Evolutionary conservation across 2,329 filamentous ascomycete species (phyloP).

Genomic region (Xylariomycetidae sp.): DNA sequence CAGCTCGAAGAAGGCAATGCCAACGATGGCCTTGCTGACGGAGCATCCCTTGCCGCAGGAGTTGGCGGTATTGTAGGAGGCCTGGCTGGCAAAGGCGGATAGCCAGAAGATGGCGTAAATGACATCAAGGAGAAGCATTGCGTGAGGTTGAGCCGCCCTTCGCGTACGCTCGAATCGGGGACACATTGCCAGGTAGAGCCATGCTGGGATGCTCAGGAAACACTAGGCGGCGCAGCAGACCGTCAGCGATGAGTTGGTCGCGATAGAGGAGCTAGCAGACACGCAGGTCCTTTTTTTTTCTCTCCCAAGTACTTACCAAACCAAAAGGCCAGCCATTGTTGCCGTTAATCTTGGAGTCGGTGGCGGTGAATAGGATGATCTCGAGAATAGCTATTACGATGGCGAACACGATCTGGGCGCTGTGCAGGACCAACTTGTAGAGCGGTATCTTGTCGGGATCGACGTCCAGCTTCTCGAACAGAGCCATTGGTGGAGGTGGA

Average conservation of each 20-base stretch:
- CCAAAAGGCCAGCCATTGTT: constrained; percentile 61
- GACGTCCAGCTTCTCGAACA: constrained; percentile 46
- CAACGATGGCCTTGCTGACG: constrained; percentile 61
- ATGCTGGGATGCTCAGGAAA: constrained; percentile 59
- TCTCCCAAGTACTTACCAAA: constrained; percentile 52
- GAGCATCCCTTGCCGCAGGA: constrained; percentile 52
- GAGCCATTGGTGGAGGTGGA: too few species aligned
- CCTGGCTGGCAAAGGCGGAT: constrained; percentile 62
- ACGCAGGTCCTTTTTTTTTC: too few species aligned
- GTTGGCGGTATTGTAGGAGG: constrained; percentile 55
- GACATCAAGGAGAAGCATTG: constrained; percentile 55
- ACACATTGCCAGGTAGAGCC: constrained; percentile 61
- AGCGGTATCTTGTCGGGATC: constrained; percentile 50
- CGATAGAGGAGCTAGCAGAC: too few species aligned
- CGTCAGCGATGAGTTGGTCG: constrained; percentile 7
- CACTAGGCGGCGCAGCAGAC: constrained; percentile 38
- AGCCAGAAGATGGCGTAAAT: constrained; percentile 59
- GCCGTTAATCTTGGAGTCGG: constrained; percentile 46
- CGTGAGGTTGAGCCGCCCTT: constrained; percentile 57
- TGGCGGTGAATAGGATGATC: constrained; percentile 52
- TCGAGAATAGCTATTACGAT: constrained; percentile 55
- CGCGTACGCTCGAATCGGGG: constrained; percentile 59
- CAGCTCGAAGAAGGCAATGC: constrained; percentile 58
- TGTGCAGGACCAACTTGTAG: constrained; percentile 55
- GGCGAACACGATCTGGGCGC: constrained; percentile 48